Conservation (phyloP, 768 basidiomycete species). For the Pholiota microspora region DNA sequence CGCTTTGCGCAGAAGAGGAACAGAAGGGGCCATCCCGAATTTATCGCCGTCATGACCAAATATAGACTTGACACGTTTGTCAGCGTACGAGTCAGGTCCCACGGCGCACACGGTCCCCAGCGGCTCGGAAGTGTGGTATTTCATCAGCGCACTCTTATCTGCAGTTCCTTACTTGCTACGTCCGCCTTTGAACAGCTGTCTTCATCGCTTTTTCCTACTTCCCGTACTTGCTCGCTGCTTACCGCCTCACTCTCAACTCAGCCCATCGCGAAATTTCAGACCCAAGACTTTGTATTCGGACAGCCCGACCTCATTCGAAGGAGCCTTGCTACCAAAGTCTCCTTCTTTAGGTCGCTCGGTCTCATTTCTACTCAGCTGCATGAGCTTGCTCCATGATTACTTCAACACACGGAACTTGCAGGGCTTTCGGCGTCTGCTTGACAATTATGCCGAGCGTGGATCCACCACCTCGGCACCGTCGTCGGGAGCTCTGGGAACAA, state of each 20-base stretch:
- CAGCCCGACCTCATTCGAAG: constrained; percentile 13
- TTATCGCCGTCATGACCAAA: background rate
- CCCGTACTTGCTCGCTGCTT: background rate
- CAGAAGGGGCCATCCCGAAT: background rate
- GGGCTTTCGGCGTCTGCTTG: constrained; percentile 75
- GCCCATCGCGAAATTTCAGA: background rate
- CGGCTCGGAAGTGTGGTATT: background rate
- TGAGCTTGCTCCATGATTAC: constrained; percentile 81
- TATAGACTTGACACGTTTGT: background rate
- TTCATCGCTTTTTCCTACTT: background rate
- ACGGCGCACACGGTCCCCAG: background rate
- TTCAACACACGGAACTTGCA: constrained; percentile 70
- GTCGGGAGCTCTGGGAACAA: constrained; percentile 32
- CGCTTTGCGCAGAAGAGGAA: background rate
- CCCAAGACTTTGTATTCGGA: background rate
- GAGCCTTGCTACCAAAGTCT: constrained; percentile 22
- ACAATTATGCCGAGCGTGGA: constrained; percentile 38
- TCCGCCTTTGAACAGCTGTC: background rate
- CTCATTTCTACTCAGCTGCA: constrained; percentile 40
- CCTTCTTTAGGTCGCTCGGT: constrained; percentile 37
- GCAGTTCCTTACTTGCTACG: background rate
- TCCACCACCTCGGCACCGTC: constrained; percentile 20
- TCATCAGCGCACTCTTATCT: background rate
- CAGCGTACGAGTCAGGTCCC: background rate
- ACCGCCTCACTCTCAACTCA: background rate